phyloP scores from a whole-genome alignment of 2,329 filamentous ascomycete species.

The Lizonia empirigonia region DNA sequence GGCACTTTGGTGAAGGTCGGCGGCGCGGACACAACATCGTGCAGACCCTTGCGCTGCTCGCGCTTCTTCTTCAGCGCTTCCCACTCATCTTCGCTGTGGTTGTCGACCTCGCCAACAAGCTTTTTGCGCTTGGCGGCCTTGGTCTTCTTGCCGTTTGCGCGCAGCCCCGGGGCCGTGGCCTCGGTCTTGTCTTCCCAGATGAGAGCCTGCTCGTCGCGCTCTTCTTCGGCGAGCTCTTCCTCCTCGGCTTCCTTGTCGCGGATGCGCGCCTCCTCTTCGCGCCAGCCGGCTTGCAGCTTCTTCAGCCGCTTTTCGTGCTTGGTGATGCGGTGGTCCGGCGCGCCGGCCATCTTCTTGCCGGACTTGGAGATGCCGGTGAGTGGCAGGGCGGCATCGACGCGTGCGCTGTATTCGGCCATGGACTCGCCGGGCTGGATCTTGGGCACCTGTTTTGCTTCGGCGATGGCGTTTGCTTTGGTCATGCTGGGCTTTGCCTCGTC shows the following conservation, averaged over 20 bases:
- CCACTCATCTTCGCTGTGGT: constrained; percentile 77
- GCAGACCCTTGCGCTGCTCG: constrained; percentile 61
- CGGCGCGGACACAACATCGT: constrained; percentile 73
- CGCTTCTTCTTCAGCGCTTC: constrained; percentile 66
- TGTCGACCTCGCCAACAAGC: constrained; percentile 55
- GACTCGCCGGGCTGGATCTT: constrained; percentile 80
- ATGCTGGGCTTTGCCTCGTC: constrained; percentile 2
- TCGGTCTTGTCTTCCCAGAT: constrained; percentile 67
- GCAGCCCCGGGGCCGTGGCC: constrained; percentile 60
- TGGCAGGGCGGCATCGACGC: constrained; percentile 84
- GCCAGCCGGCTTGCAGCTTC: constrained; percentile 64
- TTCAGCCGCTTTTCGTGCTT: constrained; percentile 82
- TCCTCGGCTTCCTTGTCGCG: constrained; percentile 81
- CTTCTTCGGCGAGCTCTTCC: constrained; percentile 68
- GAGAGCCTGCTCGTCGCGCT: constrained; percentile 66
- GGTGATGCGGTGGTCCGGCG: constrained; percentile 70
- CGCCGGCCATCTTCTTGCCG: constrained; percentile 67
- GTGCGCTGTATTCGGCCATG: constrained; percentile 77
- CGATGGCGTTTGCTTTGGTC: constrained; percentile 33
- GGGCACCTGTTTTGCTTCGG: constrained; percentile 17
- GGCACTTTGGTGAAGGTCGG: constrained; percentile 70
- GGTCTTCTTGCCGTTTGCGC: constrained; percentile 53
- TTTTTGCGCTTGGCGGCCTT: constrained; percentile 59
- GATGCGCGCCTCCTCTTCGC: constrained; percentile 58
- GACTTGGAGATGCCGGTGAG: constrained; percentile 68